Evolutionary conservation across 1,284 basidiomycete genomes (phyloP).

Genomic region (Trametes polyzona): DNA sequence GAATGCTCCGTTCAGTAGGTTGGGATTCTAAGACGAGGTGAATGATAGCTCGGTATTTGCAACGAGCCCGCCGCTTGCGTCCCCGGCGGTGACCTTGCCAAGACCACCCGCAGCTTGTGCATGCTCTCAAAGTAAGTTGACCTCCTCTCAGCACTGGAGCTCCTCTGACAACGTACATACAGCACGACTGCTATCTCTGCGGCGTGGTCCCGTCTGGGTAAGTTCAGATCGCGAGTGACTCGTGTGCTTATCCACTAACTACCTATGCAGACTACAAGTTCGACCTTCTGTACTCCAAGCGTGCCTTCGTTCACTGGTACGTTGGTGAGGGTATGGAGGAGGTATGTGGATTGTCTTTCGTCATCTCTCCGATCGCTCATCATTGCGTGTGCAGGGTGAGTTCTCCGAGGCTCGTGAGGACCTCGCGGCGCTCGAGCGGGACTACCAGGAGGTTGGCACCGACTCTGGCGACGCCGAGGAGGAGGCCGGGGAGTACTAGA

Average conservation of each 20-base stretch:
- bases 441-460: constrained; percentile 94
- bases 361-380: neutral
- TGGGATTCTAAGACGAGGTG: neutral
- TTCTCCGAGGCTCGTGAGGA: constrained; percentile 98
- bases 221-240: constrained; percentile 24
- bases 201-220: constrained; percentile 92
- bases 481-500: constrained; percentile 78
- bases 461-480: constrained; percentile 83
- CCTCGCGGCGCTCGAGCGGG: constrained; percentile 95
- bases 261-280: constrained; percentile 86
- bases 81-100: constrained; percentile 94
- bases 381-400: constrained; percentile 61
- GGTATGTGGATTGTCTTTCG: constrained; percentile 24
- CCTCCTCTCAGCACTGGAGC: too few species aligned
- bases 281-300: constrained; percentile 93
- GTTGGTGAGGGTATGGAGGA: constrained; percentile 99
- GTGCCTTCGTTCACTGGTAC: constrained; percentile 94
- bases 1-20: constrained; percentile 42
- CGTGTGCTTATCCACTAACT: neutral
- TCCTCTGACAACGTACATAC: constrained; percentile 1
- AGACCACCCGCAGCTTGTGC: constrained; percentile 92
- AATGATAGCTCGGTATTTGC: constrained; percentile 85
- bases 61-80: constrained; percentile 93
- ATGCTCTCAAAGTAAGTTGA: constrained; percentile 97
- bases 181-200: constrained; percentile 94